Conservation (phyloP, 257 asterid species). For the Leptodermis oblonga region DNA sequence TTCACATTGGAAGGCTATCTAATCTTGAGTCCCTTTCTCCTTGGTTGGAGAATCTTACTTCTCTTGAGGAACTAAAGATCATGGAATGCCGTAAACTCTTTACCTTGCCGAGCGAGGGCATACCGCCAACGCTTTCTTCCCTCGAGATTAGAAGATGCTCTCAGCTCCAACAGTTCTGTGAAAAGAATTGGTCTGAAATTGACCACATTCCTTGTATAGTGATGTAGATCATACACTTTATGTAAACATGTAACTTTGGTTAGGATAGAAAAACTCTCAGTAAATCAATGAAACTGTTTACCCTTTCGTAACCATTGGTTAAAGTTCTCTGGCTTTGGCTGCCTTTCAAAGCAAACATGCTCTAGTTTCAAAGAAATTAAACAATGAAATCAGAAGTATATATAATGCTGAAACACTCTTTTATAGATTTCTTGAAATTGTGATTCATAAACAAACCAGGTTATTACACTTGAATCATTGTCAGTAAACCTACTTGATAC, state of each 20-base stretch:
- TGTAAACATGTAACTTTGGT: not conserved
- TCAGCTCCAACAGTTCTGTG: conserved; percentile 31
- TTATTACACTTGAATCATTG: conserved; percentile 8
- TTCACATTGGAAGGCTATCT: conserved; percentile 30
- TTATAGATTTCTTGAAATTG: not conserved
- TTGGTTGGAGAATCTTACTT: conserved; percentile 46
- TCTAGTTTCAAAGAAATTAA: not conserved
- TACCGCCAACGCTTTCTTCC: conserved; percentile 42
- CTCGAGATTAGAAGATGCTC: conserved; percentile 46
- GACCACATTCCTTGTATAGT: conserved; percentile 53
- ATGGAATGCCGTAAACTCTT: conserved; percentile 32
- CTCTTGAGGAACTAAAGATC: conserved; percentile 46
- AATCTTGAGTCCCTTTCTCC: conserved; percentile 41
- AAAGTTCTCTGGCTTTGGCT: no score
- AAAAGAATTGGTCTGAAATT: conserved; percentile 31
- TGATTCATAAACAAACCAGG: not conserved
- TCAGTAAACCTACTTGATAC: conserved; percentile 9
- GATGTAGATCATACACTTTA: conserved; percentile 23
- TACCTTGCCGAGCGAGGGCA: conserved; percentile 35
- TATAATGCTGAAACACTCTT: not conserved
- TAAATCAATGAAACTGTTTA: no score
- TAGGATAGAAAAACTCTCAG: no score
- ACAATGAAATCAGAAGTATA: not conserved
- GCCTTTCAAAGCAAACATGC: not conserved
- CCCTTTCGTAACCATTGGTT: no score